Percentiles rank a stretch among this genome's conserved stretches.
Evolutionary conservation across 169 alveolate species (phyloP).

Genomic region (Theileria parva): DNA sequence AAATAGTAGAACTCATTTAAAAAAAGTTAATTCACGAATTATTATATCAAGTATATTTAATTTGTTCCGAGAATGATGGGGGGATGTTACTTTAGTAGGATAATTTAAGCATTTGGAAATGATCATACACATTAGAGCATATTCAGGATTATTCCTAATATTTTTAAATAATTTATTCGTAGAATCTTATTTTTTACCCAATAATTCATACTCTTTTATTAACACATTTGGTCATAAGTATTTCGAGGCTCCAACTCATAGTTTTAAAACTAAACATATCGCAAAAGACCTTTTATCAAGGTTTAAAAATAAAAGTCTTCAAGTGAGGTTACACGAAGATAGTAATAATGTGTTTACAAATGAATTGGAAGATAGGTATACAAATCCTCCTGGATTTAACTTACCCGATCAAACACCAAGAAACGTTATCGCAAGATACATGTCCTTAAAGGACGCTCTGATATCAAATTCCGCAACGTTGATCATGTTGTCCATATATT

Average conservation of each 20-base stretch:
- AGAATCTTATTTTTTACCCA: not conserved
- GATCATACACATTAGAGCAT: not conserved
- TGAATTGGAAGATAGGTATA: not conserved
- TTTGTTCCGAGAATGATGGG: not conserved
- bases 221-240: not conserved
- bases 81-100: not conserved
- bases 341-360: not conserved
- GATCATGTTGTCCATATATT: constrained; percentile 33
- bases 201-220: not conserved
- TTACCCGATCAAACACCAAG: not conserved
- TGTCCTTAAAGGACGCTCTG: constrained; percentile 27
- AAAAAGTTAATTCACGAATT: not conserved
- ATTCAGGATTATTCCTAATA: not conserved
- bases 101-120: not conserved
- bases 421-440: not conserved
- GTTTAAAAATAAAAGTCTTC: not conserved
- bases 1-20: constrained; percentile 7
- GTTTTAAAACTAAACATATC: not conserved
- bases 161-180: not conserved
- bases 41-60: not conserved
- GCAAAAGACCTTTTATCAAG: not conserved
- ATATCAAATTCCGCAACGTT: constrained; percentile 35
- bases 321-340: not conserved
- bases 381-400: not conserved
- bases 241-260: not conserved